Conservation (phyloP, 768 basidiomycete genomes). For the Pleurotus giganteus region DNA sequence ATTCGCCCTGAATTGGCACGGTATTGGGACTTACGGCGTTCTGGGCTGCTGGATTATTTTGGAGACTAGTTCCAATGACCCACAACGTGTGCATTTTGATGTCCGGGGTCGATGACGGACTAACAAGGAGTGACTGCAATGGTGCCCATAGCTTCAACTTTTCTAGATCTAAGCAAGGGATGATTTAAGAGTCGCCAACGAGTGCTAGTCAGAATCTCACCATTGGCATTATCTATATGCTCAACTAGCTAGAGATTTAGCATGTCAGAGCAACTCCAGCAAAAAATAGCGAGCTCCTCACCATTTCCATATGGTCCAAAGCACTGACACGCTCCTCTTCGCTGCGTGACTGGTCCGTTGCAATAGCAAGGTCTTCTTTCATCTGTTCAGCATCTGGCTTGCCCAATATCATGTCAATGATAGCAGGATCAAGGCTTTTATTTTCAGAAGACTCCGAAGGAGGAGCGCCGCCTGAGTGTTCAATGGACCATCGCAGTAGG, state of each 20-base stretch:
- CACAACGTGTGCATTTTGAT: constrained; percentile 73
- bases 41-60: constrained; percentile 88
- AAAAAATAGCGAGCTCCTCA: constrained; percentile 25
- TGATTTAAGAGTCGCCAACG: neutral
- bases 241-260: constrained; percentile 63
- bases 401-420: constrained; percentile 84
- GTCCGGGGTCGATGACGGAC: constrained; percentile 50
- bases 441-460: constrained; percentile 41
- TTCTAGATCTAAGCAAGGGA: constrained; percentile 54
- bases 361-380: constrained; percentile 73
- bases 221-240: constrained; percentile 88
- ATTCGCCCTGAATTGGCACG: too few relatives aligned
- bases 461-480: constrained; percentile 49
- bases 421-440: constrained; percentile 62
- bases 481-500: constrained; percentile 79
- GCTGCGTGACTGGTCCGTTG: constrained; percentile 50
- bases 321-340: constrained; percentile 65
- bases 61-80: constrained; percentile 86
- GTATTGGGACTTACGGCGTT: constrained; percentile 60
- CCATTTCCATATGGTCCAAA: constrained; percentile 88
- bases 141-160: constrained; percentile 80
- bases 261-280: neutral
- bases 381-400: constrained; percentile 80
- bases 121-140: constrained; percentile 59
- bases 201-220: constrained; percentile 31